Conservation (phyloP, 2,329 filamentous ascomycete species). For the Fusarium caatingaense region DNA sequence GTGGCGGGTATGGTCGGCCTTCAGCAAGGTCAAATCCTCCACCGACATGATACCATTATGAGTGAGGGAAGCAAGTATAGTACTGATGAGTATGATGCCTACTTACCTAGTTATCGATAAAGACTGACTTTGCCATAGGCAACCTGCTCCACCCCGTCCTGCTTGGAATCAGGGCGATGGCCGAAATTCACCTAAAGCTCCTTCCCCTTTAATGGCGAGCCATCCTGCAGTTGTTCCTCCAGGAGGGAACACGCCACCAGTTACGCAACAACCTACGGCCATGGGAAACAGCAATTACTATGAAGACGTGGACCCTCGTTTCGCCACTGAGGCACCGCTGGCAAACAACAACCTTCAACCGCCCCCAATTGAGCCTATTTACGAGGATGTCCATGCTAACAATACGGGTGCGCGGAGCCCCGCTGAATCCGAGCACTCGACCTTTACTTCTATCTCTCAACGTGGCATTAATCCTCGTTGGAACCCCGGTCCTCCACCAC, state of each 20-base stretch:
- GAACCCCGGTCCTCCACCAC: slow-evolving; percentile 67
- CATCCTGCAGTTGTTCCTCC: slow-evolving; percentile 53
- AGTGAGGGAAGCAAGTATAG: slow-evolving; percentile 80
- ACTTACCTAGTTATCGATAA: background rate
- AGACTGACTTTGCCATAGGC: slow-evolving; percentile 44
- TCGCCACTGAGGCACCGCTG: slow-evolving; percentile 64
- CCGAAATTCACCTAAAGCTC: slow-evolving; percentile 58
- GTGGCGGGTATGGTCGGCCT: slow-evolving; percentile 79
- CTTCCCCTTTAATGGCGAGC: slow-evolving; percentile 58
- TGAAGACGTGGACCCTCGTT: slow-evolving; percentile 92
- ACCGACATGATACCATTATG: slow-evolving; percentile 62
- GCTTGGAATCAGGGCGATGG: slow-evolving; percentile 64
- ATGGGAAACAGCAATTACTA: slow-evolving; percentile 71
- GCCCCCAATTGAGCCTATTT: slow-evolving; percentile 57
- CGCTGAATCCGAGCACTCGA: slow-evolving; percentile 80
- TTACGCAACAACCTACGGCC: slow-evolving; percentile 42
- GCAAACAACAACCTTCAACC: slow-evolving; percentile 45
- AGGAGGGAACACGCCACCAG: slow-evolving; percentile 51
- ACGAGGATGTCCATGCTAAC: slow-evolving; percentile 71
- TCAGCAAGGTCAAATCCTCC: slow-evolving; percentile 64
- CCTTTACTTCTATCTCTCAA: slow-evolving; percentile 92
- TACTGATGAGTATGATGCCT: slow-evolving; percentile 70
- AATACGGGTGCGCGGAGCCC: slow-evolving; percentile 72
- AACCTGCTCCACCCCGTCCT: slow-evolving; percentile 67
- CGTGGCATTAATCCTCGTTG: slow-evolving; percentile 89